A percentile compares a stretch with the other conserved stretches of the same genome.
phyloP scores from a whole-genome alignment of 2,329 filamentous ascomycete genomes.

The Cercospora sp. region DNA sequence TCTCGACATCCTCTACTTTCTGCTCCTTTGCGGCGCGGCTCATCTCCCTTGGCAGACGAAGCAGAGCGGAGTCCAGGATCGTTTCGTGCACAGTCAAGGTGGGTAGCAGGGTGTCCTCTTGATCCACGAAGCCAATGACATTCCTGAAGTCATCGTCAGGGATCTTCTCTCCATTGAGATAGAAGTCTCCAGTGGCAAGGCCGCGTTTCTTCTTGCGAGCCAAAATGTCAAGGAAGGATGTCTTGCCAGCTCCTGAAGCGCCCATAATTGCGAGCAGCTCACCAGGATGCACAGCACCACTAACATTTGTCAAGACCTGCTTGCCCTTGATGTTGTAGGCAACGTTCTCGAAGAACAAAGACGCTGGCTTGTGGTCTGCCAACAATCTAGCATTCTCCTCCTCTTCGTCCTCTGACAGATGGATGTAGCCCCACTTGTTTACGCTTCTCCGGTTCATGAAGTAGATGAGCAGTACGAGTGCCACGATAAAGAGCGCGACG shows the following conservation, averaged over 20 bases:
- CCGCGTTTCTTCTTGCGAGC: constrained; percentile 97
- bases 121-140: constrained; percentile 94
- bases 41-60: constrained; percentile 93
- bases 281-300: constrained; percentile 88
- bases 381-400: constrained; percentile 86
- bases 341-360: constrained; percentile 84
- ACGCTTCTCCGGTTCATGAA: constrained; percentile 76
- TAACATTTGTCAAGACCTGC: constrained; percentile 75
- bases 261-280: constrained; percentile 98
- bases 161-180: constrained; percentile 90
- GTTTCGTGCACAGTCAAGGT: constrained; percentile 98
- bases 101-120: constrained; percentile 95
- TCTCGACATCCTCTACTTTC: constrained; percentile 87
- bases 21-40: constrained; percentile 83
- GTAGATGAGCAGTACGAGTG: constrained; percentile 79
- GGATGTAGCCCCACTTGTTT: constrained; percentile 66
- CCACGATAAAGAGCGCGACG: constrained; percentile 84
- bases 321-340: constrained; percentile 85
- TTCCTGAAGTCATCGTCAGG: constrained; percentile 81
- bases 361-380: constrained; percentile 85
- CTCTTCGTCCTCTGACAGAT: constrained; percentile 75
- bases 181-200: constrained; percentile 74
- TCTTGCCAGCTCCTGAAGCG: constrained; percentile 95
- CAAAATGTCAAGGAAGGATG: constrained; percentile 92
- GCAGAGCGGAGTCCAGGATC: constrained; percentile 87